Percentiles rank a stretch among this genome's conserved stretches.
These are phyloP conservation scores for Aspergillus luchuensis DNA, from an alignment of 2,329 filamentous ascomycete genomes.

Conservation along the genomic window DNA sequence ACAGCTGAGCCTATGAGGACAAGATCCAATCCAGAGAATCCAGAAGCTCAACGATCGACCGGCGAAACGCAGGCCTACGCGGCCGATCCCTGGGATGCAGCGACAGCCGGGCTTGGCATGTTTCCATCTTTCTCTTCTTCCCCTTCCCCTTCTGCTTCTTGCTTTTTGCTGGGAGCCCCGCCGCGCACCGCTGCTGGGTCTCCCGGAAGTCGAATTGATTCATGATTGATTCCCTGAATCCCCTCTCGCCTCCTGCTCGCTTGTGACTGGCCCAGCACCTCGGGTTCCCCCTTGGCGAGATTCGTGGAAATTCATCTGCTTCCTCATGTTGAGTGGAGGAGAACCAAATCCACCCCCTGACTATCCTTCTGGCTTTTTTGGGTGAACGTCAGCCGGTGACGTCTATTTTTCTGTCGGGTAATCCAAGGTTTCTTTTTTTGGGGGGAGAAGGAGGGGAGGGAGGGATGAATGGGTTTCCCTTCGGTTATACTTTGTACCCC, in stretches of 20 bases:
- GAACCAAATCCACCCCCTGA: slow-evolving; percentile 25
- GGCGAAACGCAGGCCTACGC: slow-evolving; percentile 19
- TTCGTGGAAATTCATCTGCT: neutral
- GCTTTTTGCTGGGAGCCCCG: slow-evolving; percentile 1
- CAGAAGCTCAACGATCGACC: slow-evolving; percentile 21
- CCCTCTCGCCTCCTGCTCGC: neutral
- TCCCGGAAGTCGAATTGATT: neutral
- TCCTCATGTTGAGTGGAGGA: neutral
- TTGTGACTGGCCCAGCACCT: slow-evolving; percentile 6
- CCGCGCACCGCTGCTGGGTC: slow-evolving; percentile 7
- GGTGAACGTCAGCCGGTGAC: slow-evolving; percentile 25
- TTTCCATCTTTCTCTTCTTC: slow-evolving; percentile 13
- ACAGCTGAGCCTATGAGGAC: neutral
- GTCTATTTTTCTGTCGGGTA: neutral
- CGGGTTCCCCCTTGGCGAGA: neutral
- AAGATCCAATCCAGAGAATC: slow-evolving; percentile 15
- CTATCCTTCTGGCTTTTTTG: slow-evolving; percentile 21
- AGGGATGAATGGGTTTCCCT: too few relatives aligned
- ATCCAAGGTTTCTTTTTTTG: neutral
- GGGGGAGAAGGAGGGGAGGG: too few relatives aligned
- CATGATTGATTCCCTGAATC: neutral
- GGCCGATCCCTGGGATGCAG: slow-evolving; percentile 20
- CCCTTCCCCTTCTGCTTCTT: slow-evolving; percentile 8
- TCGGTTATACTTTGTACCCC: neutral
- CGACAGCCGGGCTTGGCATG: slow-evolving; percentile 27